Evolutionary conservation across 176 grass and related monocot species (phyloP).

Genomic region (Phoenix roebelenii): DNA sequence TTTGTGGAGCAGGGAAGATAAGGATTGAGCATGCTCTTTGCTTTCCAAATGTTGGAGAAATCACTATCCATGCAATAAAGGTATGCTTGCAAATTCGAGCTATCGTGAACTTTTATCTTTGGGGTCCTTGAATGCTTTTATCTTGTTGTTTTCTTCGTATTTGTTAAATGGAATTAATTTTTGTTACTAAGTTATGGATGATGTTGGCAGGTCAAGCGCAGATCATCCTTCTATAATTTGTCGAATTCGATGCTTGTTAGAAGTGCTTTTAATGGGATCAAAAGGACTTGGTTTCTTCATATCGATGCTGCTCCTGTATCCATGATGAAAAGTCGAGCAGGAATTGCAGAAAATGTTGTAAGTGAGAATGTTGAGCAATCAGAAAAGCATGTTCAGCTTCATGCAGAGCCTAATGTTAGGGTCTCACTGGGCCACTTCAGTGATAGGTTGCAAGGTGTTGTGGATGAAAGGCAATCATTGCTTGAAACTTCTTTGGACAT

Average conservation of each 20-base stretch:
- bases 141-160: slow-evolving; percentile 11
- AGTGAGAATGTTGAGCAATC: slow-evolving; percentile 13
- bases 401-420: neutral
- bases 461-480: neutral
- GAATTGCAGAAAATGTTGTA: neutral
- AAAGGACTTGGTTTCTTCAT: slow-evolving; percentile 45
- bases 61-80: slow-evolving; percentile 29
- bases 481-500: neutral
- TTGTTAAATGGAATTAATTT: neutral
- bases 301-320: slow-evolving; percentile 27
- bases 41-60: slow-evolving; percentile 33
- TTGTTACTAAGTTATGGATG: neutral
- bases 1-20: slow-evolving; percentile 28
- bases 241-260: slow-evolving; percentile 50
- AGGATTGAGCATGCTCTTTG: slow-evolving; percentile 15
- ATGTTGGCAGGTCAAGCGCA: slow-evolving; percentile 32
- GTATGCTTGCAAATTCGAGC: neutral
- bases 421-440: neutral
- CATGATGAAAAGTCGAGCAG: neutral
- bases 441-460: no score
- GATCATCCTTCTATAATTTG: slow-evolving; percentile 49
- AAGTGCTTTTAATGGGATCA: slow-evolving; percentile 30
- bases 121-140: slow-evolving; percentile 18
- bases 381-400: slow-evolving; percentile 3
- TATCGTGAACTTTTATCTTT: neutral